Evolutionary conservation across 345 rosid species (phyloP).

Genomic region (Pseudoturritis turrita): DNA sequence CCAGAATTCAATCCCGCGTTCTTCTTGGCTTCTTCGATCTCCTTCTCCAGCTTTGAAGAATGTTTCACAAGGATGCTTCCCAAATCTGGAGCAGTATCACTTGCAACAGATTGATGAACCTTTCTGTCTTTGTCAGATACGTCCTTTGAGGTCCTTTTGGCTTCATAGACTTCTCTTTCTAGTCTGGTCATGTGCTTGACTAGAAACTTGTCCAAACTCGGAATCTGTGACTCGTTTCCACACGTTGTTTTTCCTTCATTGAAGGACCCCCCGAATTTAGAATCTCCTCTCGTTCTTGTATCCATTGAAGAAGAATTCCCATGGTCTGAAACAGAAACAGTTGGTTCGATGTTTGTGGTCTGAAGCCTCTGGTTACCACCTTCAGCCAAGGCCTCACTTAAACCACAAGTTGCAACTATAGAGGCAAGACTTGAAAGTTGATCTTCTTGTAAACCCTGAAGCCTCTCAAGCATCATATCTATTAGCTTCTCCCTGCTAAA

Average conservation of each 20-base stretch:
- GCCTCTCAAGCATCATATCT: constrained; percentile 81
- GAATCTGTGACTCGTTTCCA: constrained; percentile 49
- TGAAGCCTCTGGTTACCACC: constrained; percentile 41
- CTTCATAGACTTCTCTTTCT: constrained; percentile 84
- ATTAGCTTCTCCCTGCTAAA: constrained; percentile 48
- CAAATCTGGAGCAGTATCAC: constrained; percentile 38
- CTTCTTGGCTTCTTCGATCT: constrained; percentile 57
- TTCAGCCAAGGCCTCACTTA: constrained; percentile 85
- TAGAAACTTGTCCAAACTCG: constrained; percentile 74
- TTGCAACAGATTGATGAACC: constrained; percentile 15
- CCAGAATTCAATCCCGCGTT: constrained; percentile 27
- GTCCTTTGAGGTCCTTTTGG: constrained; percentile 45
- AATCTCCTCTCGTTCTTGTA: constrained; percentile 30
- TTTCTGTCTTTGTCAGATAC: constrained; percentile 14
- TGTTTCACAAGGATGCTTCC: constrained; percentile 68
- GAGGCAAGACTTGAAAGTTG: constrained; percentile 92
- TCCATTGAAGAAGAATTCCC: constrained; percentile 41
- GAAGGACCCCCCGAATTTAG: constrained; percentile 27
- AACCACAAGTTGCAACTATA: constrained; percentile 91
- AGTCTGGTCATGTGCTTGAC: constrained; percentile 77
- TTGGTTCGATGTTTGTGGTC: constrained; percentile 20
- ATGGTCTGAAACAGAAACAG: constrained; percentile 29
- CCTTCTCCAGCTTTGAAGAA: constrained; percentile 51
- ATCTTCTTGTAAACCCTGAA: constrained; percentile 66
- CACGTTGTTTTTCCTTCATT: constrained; percentile 27